Percentiles rank a stretch among this genome's conserved stretches.
Conservation (phyloP, 2,329 filamentous ascomycete species). For the Cryphonectria carpinicola region DNA sequence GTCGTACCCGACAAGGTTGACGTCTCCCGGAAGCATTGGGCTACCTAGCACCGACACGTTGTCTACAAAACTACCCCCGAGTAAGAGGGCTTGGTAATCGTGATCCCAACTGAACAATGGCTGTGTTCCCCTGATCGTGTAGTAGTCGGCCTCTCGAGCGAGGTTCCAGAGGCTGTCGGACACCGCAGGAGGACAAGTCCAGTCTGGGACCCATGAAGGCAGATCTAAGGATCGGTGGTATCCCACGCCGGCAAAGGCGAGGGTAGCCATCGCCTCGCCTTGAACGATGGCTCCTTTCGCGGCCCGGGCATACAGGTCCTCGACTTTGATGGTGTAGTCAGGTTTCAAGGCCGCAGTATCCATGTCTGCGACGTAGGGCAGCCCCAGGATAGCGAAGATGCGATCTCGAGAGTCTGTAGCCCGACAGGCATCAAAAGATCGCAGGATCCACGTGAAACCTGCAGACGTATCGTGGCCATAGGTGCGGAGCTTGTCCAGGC, state of each 20-base stretch:
- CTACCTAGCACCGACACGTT: background rate
- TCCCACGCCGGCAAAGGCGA: background rate
- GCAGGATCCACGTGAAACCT: background rate
- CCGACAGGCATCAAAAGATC: background rate
- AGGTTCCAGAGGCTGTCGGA: background rate
- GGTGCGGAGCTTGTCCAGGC: background rate
- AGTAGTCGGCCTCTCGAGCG: background rate
- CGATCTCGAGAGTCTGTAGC: conserved; percentile 10
- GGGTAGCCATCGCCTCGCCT: background rate
- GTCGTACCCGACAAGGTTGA: background rate
- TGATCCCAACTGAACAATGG: background rate
- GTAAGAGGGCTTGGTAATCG: background rate
- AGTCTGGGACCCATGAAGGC: background rate
- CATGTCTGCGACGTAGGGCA: background rate
- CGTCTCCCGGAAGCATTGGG: background rate
- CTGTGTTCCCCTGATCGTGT: background rate
- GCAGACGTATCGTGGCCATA: background rate
- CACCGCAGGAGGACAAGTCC: background rate
- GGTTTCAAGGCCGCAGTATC: background rate
- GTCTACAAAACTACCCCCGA: background rate
- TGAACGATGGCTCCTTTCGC: background rate
- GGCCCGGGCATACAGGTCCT: background rate
- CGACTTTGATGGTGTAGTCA: background rate
- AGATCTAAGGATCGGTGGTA: background rate
- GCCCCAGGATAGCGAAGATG: conserved; percentile 8